These are phyloP conservation scores for Scheffersomyces lignosus DNA, from an alignment of 805 yeast species.

Conservation along the genomic window DNA sequence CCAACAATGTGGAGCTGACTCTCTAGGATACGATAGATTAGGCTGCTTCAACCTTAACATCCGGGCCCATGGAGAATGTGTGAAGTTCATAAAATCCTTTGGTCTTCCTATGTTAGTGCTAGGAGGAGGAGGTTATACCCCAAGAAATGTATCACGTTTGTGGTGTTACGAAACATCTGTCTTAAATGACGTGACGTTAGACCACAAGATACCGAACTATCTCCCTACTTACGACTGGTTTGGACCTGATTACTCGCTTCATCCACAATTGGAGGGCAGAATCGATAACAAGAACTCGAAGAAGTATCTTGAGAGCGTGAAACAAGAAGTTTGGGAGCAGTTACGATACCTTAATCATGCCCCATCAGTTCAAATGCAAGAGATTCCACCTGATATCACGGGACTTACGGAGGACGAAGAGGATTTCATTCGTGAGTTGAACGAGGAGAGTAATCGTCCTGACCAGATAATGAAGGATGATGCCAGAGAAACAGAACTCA, in stretches of 20 bases:
- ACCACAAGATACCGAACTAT: conserved; percentile 54
- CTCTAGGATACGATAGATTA: conserved; percentile 86
- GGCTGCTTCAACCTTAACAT: conserved; percentile 94
- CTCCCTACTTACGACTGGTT: conserved; percentile 80
- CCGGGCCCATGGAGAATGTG: conserved; percentile 95
- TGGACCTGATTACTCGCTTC: conserved; percentile 88
- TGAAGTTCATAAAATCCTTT: conserved; percentile 81
- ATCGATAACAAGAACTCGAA: conserved; percentile 84
- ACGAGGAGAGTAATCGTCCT: conserved; percentile 22
- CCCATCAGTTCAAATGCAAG: conserved; percentile 91
- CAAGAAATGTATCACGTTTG: conserved; percentile 88
- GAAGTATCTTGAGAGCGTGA: conserved; percentile 77
- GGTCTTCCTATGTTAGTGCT: conserved; percentile 87
- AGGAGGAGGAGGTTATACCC: conserved; percentile 99
- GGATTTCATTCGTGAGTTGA: conserved; percentile 35
- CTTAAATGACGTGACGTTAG: conserved; percentile 58
- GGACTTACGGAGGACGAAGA: conserved; percentile 47
- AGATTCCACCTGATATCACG: conserved; percentile 70
- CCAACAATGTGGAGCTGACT: conserved; percentile 97
- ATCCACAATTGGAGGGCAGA: conserved; percentile 58
- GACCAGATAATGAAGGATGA: conserved; percentile 24
- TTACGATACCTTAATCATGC: conserved; percentile 83
- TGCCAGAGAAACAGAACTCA: conserved; percentile 14
- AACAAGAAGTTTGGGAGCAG: conserved; percentile 75
- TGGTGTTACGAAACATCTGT: conserved; percentile 96